Evolutionary conservation across 2,329 filamentous ascomycete genomes (phyloP), one percentile per base, ranked within the genome.

Genomic region (Tetracladium maxilliforme): DNA sequence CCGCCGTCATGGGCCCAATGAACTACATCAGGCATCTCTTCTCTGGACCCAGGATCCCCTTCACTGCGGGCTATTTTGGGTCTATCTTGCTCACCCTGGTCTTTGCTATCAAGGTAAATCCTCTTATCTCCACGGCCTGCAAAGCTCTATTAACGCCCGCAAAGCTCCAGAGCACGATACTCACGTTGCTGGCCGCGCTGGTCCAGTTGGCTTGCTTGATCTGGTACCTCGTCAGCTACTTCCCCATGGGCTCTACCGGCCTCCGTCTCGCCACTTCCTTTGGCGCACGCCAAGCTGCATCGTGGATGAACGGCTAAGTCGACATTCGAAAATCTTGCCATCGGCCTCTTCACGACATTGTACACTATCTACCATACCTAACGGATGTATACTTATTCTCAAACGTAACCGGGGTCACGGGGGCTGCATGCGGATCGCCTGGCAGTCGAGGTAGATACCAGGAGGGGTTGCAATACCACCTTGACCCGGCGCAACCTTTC

Each of bases 211-310:
- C 75, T 26, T 80, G 78, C 34, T 60, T 95, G 35, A 36, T 82
- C 23, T 95, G 87, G 87, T 95, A 95, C 54, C 64, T 94, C 23
- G 74, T 95, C 50, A 92, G 82, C 54, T 98, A 98, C 52, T 95
- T 95, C 43, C 90, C 90, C 14, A 93, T 95, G 86, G 90, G 90
- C 20, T 81, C 80, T 29, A 80, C 76, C 28, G 83, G 90, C 21
- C 56, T 98, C 36, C 76, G 87, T 31, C 70, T 93, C 37, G 84
- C 84, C 30, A 82, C 84, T 21, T 73, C 72, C 4, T 90, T 93
- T 45, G 90, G 87, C 13, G 81, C 78, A 12, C 76, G 75, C 44
- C 70, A 86, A 44, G 80, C 92, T 19, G 69, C 82, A 5, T 70
- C 84, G 26, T 95, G 87, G 90, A 76, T 94, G 70, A 75, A 69